Evolutionary conservation across 139 green algal genomes (phyloP), one percentile per base, ranked within the genome.

Genomic region (Asterochloris sp.): DNA sequence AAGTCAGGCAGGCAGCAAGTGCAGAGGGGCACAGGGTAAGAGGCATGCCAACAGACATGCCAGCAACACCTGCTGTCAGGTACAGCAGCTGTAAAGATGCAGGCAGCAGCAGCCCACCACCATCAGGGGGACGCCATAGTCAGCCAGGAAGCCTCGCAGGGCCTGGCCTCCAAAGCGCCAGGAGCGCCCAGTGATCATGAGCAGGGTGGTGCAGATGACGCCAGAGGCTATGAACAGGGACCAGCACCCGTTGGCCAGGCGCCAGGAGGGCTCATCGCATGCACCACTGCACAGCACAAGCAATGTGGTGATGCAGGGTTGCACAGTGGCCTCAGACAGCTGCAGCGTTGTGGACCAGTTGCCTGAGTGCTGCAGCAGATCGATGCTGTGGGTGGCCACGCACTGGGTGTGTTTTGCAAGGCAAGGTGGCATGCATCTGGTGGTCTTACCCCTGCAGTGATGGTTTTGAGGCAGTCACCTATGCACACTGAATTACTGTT

Each of bases 71-170:
- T 71, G 63, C n/a, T 38, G 62, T 17, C 95, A 21, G 16, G 88
- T 87, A 84, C 88, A 97, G 0, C 87, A 92, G 9, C 95, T 38
- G 10, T 54, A 6, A 54, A 54, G 38, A 6, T 54, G 38, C 38
- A 54, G 38, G 38, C 78, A 89, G 27, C 80, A 90, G 85, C 91
- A 95, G 2, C 81, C 81, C 27, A 96, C 78, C 13, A 98, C 91
- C 81, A 92, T 85, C 12, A 96, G 74, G 0, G 90, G 84, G 0
- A 91, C 88, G 13, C 95, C 94, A 62, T 98, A 98, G 83, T 98
- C 95, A 23, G 95, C 93, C n/a, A 97, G 69, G 1, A 97, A 64
- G 24, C 63, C 81, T 0, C 95, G 76, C 24, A 91, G 10, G 29
- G 67, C 79, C 0, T 62, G 62, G 11, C 68, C 85, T 14, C 87